phyloP scores from a whole-genome alignment of 1,284 basidiomycete genomes.

The Pyrrhoderma lamaoense region DNA sequence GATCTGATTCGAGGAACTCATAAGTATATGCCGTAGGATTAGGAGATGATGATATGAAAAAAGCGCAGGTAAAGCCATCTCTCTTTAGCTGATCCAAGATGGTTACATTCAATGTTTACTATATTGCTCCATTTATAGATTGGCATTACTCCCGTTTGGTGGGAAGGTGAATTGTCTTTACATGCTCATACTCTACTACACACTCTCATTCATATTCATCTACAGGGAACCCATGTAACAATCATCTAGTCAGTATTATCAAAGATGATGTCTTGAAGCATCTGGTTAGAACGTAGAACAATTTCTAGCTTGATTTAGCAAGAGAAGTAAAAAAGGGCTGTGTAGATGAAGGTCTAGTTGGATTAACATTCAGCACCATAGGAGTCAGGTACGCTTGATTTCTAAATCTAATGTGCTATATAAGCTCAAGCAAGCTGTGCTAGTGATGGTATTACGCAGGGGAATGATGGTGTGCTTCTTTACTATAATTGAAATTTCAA shows the following conservation, averaged over 20 bases:
- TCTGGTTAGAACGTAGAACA: neutral
- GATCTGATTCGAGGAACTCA: neutral
- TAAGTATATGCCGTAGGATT: constrained; percentile 72
- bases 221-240: constrained; percentile 75
- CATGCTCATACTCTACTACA: too few relatives aligned
- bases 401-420: neutral
- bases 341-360: constrained; percentile 66
- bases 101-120: constrained; percentile 3
- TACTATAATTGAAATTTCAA: neutral
- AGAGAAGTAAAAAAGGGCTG: constrained; percentile 72
- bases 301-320: constrained; percentile 61
- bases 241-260: constrained; percentile 49
- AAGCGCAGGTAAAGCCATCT: constrained; percentile 53
- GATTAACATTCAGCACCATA: constrained; percentile 73
- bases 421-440: neutral
- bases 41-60: constrained; percentile 73
- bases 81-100: constrained; percentile 1
- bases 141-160: constrained; percentile 81
- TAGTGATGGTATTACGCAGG: constrained; percentile 80
- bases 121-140: constrained; percentile 40
- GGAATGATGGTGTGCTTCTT: constrained; percentile 56
- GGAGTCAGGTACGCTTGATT: constrained; percentile 58
- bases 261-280: constrained; percentile 19
- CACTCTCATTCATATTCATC: neutral
- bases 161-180: constrained; percentile 57